phyloP scores from a whole-genome alignment of 2,329 filamentous ascomycete species.

The Cercospora beticola region DNA sequence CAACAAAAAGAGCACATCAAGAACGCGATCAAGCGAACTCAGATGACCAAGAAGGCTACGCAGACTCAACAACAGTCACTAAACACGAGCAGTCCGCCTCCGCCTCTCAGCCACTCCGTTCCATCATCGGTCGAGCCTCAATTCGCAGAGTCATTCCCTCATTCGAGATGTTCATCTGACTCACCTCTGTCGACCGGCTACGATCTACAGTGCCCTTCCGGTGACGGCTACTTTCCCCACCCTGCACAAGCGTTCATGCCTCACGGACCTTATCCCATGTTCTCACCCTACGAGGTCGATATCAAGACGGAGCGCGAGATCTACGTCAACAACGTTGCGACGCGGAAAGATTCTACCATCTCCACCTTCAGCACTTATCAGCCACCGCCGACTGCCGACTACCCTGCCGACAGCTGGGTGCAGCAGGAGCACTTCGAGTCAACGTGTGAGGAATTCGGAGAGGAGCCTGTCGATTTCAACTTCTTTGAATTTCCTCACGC shows the following conservation, averaged over 20 bases:
- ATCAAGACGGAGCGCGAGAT: constrained; percentile 94
- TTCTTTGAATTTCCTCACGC: constrained; percentile 81
- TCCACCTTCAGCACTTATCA: constrained; percentile 93
- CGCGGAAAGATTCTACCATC: constrained; percentile 79
- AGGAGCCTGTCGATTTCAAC: constrained; percentile 64
- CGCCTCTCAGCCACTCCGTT: constrained; percentile 71
- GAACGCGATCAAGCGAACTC: constrained; percentile 94
- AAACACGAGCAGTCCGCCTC: constrained; percentile 66
- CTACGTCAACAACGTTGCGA: constrained; percentile 87
- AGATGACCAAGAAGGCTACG: constrained; percentile 77
- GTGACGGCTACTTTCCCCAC: constrained; percentile 59
- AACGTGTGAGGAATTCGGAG: constrained; percentile 63
- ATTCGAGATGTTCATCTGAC: constrained; percentile 74
- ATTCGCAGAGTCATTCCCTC: constrained; percentile 71
- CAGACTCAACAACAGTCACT: constrained; percentile 43
- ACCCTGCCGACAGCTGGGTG: constrained; percentile 68
- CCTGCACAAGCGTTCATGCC: constrained; percentile 41
- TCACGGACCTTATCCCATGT: constrained; percentile 53
- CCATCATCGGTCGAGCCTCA: constrained; percentile 64
- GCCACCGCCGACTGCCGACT: constrained; percentile 69
- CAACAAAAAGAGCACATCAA: constrained; percentile 95
- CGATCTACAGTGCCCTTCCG: constrained; percentile 64
- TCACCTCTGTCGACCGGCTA: constrained; percentile 68
- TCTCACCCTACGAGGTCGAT: constrained; percentile 85
- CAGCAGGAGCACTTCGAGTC: constrained; percentile 68